These are phyloP conservation scores for Ambrosiella cleistominuta DNA, from an alignment of 2,329 filamentous ascomycete species.

Conservation along the genomic window DNA sequence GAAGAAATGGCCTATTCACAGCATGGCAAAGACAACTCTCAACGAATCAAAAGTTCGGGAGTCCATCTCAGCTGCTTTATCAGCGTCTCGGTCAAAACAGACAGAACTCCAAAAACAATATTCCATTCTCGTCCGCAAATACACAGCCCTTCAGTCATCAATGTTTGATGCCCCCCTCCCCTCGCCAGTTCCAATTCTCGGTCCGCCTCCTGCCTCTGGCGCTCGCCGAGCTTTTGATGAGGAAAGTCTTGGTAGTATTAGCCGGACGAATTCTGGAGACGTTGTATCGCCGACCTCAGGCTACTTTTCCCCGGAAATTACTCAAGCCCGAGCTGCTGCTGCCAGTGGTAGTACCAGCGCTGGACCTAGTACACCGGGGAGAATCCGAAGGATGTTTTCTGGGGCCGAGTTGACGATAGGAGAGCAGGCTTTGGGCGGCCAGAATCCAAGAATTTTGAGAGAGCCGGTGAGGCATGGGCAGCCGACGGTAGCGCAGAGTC, in stretches of 20 bases:
- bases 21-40: neutral
- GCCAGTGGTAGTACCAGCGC: constrained; percentile 14
- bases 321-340: neutral
- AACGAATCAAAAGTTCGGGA: neutral
- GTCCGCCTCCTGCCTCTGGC: neutral
- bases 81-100: constrained; percentile 35
- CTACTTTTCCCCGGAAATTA: neutral
- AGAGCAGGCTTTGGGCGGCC: neutral
- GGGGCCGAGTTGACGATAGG: constrained; percentile 26
- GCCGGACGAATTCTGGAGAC: neutral
- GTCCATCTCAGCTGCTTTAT: constrained; percentile 20
- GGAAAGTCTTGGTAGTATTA: constrained; percentile 13
- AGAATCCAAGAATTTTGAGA: neutral
- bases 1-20: neutral
- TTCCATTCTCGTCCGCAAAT: constrained; percentile 31
- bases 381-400: constrained; percentile 26
- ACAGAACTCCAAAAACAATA: constrained; percentile 36
- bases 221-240: neutral
- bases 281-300: neutral
- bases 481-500: neutral
- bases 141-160: constrained; percentile 32
- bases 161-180: constrained; percentile 21
- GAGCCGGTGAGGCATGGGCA: neutral
- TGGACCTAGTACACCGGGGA: constrained; percentile 19
- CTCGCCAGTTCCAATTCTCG: constrained; percentile 4